Evolutionary conservation across 345 rosid genomes (phyloP).

Genomic region (Salix arbutifolia): DNA sequence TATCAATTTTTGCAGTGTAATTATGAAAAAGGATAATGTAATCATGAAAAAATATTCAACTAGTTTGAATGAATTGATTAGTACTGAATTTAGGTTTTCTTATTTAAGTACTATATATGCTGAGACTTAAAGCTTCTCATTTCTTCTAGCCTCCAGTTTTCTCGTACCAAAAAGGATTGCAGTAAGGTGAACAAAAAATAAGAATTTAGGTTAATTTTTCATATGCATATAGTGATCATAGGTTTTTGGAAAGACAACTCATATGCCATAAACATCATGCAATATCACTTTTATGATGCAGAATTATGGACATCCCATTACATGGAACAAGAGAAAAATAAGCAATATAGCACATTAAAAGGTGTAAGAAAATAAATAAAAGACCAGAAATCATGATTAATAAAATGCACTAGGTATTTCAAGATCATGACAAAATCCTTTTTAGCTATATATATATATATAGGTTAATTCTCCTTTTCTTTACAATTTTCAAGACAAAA

Average conservation of each 20-base stretch:
- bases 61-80: constrained; percentile 1
- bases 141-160: not conserved
- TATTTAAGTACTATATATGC: not conserved
- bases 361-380: not conserved
- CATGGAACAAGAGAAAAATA: not conserved
- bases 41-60: constrained; percentile 14
- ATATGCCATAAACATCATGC: constrained; percentile 18
- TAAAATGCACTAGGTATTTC: not conserved
- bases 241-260: constrained; percentile 13
- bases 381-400: not conserved
- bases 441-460: not conserved
- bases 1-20: not conserved
- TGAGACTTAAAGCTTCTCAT: not conserved
- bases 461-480: not conserved
- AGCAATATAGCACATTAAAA: not conserved
- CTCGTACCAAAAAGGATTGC: not conserved
- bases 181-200: not conserved
- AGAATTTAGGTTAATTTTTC: no score
- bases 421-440: not conserved
- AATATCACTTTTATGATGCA: constrained; percentile 8
- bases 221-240: not conserved
- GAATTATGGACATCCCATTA: not conserved
- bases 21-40: constrained; percentile 7
- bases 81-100: not conserved
- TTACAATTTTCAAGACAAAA: not conserved